A percentile compares a stretch with the other conserved stretches of the same genome.
Conservation (phyloP, 192 early-diverging fungal species). For the Umbelopsis sp. region DNA sequence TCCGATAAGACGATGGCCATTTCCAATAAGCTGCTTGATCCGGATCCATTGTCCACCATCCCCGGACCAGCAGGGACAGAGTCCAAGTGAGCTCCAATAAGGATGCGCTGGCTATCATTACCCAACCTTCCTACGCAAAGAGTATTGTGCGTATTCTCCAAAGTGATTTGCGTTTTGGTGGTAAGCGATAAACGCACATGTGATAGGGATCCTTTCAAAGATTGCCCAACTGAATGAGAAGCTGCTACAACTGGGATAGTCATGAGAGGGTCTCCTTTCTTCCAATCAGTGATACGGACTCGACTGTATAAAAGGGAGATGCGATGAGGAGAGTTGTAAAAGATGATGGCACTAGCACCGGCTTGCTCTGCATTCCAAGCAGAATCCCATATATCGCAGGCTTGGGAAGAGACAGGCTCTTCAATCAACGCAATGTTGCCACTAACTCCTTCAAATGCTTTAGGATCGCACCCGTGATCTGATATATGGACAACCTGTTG, state of each 20-base stretch:
- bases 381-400: conserved; percentile 56
- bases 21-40: conserved; percentile 58
- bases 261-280: conserved; percentile 65
- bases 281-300: conserved; percentile 61
- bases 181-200: conserved; percentile 43
- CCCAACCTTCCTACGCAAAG: conserved; percentile 8
- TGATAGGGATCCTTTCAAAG: conserved; percentile 38
- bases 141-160: conserved; percentile 67
- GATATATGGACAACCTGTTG: conserved; percentile 46
- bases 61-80: conserved; percentile 71
- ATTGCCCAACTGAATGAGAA: conserved; percentile 56
- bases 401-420: conserved; percentile 17
- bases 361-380: conserved; percentile 60
- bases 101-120: conserved; percentile 27
- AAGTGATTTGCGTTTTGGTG: conserved; percentile 49
- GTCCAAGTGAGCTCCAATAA: conserved; percentile 69
- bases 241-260: conserved; percentile 60
- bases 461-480: conserved; percentile 44
- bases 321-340: conserved; percentile 51
- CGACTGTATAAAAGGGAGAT: conserved; percentile 51
- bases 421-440: conserved; percentile 57
- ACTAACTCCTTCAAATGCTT: conserved; percentile 41
- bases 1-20: conserved; percentile 53
- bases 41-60: conserved; percentile 73
- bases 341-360: conserved; percentile 55